Conservation (phyloP, 2,329 filamentous ascomycete species). For the Colletotrichum limetticola region DNA sequence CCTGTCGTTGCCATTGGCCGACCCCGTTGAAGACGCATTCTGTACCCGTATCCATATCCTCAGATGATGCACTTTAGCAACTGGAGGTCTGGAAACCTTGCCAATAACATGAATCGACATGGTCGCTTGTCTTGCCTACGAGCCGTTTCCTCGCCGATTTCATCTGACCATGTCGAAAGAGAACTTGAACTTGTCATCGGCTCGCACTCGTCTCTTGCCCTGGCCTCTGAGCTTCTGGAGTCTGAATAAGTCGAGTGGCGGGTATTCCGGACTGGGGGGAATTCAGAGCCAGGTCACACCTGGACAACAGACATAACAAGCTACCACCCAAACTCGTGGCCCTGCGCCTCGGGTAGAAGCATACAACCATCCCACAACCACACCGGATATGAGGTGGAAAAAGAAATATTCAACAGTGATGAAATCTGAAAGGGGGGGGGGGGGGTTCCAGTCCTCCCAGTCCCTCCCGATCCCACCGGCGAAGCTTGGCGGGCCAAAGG, state of each 20-base stretch:
- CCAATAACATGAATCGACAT: neutral
- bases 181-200: neutral
- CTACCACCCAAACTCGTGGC: constrained; percentile 16
- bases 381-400: neutral
- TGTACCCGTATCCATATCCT: neutral
- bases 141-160: neutral
- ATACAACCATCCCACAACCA: constrained; percentile 9
- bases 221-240: neutral
- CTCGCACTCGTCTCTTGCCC: neutral
- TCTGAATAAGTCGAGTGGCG: constrained; percentile 1
- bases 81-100: neutral
- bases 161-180: neutral
- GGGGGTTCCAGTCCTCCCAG: neutral
- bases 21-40: neutral
- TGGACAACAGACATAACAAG: neutral
- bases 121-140: no score
- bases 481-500: constrained; percentile 11
- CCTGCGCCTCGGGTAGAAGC: constrained; percentile 23
- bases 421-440: neutral
- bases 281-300: neutral
- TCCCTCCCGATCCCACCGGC: neutral
- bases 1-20: neutral
- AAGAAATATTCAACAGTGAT: constrained; percentile 1
- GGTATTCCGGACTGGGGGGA: neutral
- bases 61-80: neutral